A percentile compares a stretch with the other conserved stretches of the same genome.
phyloP scores from a whole-genome alignment of 2,329 filamentous ascomycete species.

The Fusarium metavorans region DNA sequence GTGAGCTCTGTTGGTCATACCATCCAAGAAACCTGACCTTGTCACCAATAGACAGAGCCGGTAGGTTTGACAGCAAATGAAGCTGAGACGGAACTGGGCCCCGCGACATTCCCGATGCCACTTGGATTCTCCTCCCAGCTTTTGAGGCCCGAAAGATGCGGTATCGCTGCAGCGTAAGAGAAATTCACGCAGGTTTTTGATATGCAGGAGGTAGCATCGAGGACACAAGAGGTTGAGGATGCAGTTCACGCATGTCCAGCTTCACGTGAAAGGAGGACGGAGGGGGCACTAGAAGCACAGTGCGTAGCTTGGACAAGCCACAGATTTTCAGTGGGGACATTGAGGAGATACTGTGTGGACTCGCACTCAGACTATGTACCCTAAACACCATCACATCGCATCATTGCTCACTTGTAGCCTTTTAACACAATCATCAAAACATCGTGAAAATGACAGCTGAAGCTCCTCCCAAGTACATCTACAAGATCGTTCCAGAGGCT shows the following conservation, averaged over 20 bases:
- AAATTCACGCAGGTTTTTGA: slow-evolving; percentile 25
- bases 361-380: slow-evolving; percentile 17
- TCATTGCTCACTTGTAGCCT: background rate
- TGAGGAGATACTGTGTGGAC: slow-evolving; percentile 1
- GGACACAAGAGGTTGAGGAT: slow-evolving; percentile 16
- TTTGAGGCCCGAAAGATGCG: slow-evolving; percentile 36
- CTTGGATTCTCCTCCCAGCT: slow-evolving; percentile 3
- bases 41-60: slow-evolving; percentile 63
- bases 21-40: slow-evolving; percentile 95
- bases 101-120: slow-evolving; percentile 57
- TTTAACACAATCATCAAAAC: background rate
- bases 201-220: background rate
- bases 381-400: slow-evolving; percentile 19
- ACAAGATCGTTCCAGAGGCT: slow-evolving; percentile 69
- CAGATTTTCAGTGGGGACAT: background rate
- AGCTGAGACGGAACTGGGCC: slow-evolving; percentile 74
- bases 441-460: slow-evolving; percentile 45
- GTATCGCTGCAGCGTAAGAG: slow-evolving; percentile 28
- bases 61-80: slow-evolving; percentile 73
- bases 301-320: background rate
- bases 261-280: slow-evolving; percentile 28
- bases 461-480: slow-evolving; percentile 60
- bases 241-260: slow-evolving; percentile 17
- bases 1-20: slow-evolving; percentile 63
- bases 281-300: slow-evolving; percentile 18